A percentile compares a stretch with the other conserved stretches of the same genome.
These are phyloP conservation scores for Maudiozyma turicensis DNA, from an alignment of 805 yeast genomes.

Conservation along the genomic window DNA sequence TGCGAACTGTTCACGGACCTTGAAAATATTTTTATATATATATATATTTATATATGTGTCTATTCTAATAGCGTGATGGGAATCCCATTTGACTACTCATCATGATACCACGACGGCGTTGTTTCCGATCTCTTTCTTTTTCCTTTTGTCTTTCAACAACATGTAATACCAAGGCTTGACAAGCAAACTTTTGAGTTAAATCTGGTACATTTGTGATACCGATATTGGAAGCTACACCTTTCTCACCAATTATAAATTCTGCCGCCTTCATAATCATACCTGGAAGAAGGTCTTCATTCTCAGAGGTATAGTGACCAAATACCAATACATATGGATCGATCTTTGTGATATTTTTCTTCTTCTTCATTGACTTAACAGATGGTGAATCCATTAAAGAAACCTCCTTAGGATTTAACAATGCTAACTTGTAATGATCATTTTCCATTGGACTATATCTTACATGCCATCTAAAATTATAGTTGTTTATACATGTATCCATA, in stretches of 20 bases:
- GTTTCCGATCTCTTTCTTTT: background rate
- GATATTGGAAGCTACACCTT: slow-evolving; percentile 2
- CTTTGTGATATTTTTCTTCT: slow-evolving; percentile 1
- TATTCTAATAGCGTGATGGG: background rate
- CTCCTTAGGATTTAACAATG: slow-evolving; percentile 3
- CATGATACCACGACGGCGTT: background rate
- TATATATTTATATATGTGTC: no score
- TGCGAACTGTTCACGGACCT: no score
- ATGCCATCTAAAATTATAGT: slow-evolving; percentile 9
- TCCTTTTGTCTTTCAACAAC: slow-evolving; percentile 4
- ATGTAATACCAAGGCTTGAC: slow-evolving; percentile 10
- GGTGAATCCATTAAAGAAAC: slow-evolving; percentile 3
- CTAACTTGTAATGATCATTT: slow-evolving; percentile 8
- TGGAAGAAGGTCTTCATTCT: slow-evolving; percentile 5
- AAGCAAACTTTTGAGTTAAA: slow-evolving; percentile 9
- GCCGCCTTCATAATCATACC: slow-evolving; percentile 6
- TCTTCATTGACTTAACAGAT: slow-evolving; percentile 1
- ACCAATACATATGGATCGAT: background rate
- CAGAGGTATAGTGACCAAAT: slow-evolving; percentile 9
- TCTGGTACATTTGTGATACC: slow-evolving; percentile 10
- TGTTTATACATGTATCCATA: slow-evolving; percentile 6
- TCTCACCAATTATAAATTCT: slow-evolving; percentile 8
- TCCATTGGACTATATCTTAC: slow-evolving; percentile 3
- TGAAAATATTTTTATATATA: no score
- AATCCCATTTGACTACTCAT: background rate